Evolutionary conservation across 306 rosid genomes (phyloP).

Genomic region (Lathyrus aphaca): DNA sequence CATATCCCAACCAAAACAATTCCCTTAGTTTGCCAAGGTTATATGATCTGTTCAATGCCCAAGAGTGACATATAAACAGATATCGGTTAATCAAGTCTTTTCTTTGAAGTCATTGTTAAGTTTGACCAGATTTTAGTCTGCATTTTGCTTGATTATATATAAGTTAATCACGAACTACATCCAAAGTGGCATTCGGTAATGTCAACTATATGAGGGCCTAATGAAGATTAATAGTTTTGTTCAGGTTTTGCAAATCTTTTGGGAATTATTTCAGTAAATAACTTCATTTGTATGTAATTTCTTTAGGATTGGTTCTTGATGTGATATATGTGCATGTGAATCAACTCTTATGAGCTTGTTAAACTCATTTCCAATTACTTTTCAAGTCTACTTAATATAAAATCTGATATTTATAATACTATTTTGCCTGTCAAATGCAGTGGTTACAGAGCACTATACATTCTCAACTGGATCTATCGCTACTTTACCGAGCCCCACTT

Average conservation of each 20-base stretch:
- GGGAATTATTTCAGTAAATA: constrained; percentile 18
- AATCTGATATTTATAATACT: constrained; percentile 2
- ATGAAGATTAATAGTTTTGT: constrained; percentile 9
- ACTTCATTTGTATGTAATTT: constrained; percentile 9
- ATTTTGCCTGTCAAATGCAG: constrained; percentile 56
- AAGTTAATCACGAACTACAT: constrained; percentile 22
- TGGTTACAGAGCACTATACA: constrained; percentile 80
- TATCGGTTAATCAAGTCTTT: too few relatives aligned
- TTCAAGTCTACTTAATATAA: constrained; percentile 21
- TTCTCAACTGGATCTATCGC: constrained; percentile 88
- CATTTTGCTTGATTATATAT: constrained; percentile 22
- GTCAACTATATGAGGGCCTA: constrained; percentile 22
- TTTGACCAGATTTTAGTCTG: constrained; percentile 7
- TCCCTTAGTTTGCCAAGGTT: too few relatives aligned
- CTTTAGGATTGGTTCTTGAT: constrained; percentile 8
- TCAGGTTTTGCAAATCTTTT: constrained; percentile 16
- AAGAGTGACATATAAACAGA: too few relatives aligned
- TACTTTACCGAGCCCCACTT: constrained; percentile 79
- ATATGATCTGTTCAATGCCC: too few relatives aligned
- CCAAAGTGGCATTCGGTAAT: constrained; percentile 15
- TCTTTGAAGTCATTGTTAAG: too few relatives aligned
- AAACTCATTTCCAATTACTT: constrained; percentile 4
- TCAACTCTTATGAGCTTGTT: constrained; percentile 29
- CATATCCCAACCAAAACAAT: too few relatives aligned
- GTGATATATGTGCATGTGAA: constrained; percentile 13